phyloP scores from a whole-genome alignment of 768 basidiomycete species.

The Suillus variegatus region DNA sequence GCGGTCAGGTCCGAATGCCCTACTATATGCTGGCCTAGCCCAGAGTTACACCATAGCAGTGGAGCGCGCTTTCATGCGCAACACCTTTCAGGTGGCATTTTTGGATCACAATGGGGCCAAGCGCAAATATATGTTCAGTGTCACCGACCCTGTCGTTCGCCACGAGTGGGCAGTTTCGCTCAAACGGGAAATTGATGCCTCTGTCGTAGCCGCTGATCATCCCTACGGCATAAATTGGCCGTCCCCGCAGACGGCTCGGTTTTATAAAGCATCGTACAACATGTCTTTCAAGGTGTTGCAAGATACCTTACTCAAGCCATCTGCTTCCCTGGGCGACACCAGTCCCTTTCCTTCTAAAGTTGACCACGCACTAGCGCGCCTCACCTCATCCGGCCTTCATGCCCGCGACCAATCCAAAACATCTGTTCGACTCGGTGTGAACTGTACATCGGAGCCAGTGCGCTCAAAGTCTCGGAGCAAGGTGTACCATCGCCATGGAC shows the following conservation, averaged over 20 bases:
- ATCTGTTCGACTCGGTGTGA: constrained; percentile 3
- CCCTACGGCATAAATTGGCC: constrained; percentile 36
- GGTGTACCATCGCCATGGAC: constrained; percentile 62
- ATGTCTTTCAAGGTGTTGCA: constrained; percentile 83
- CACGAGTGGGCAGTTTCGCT: constrained; percentile 74
- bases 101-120: constrained; percentile 61
- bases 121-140: constrained; percentile 94
- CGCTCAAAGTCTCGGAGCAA: constrained; percentile 74
- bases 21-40: constrained; percentile 80
- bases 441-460: constrained; percentile 40
- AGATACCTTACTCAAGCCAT: constrained; percentile 68
- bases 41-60: constrained; percentile 75
- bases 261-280: constrained; percentile 69
- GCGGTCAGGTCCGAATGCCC: constrained; percentile 81
- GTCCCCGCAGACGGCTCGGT: constrained; percentile 40
- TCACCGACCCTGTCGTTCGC: constrained; percentile 75
- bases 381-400: constrained; percentile 15
- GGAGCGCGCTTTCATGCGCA: constrained; percentile 94
- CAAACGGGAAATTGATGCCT: constrained; percentile 64
- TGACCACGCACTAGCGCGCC: constrained; percentile 37
- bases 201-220: constrained; percentile 26
- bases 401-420: constrained; percentile 11
- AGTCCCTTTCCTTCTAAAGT: constrained; percentile 29
- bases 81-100: constrained; percentile 95
- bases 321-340: constrained; percentile 18